phyloP scores from a whole-genome alignment of 192 early-diverging fungal genomes.

The Rhizophagus clarus region DNA sequence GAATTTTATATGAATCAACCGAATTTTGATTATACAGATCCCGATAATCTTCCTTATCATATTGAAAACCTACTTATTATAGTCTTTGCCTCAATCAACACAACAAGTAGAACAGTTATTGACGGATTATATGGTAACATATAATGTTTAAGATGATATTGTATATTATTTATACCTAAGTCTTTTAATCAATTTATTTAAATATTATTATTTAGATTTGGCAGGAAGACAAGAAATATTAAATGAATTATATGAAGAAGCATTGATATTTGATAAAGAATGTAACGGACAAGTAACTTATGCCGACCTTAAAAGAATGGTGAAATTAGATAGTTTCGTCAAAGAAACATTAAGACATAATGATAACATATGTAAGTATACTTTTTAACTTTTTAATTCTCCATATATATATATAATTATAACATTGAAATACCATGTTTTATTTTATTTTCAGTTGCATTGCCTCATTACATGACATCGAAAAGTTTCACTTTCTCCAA shows the following conservation, averaged over 20 bases:
- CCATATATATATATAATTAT: neutral
- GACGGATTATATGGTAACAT: neutral
- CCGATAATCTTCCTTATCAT: neutral
- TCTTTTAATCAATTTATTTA: no score
- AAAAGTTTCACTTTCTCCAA: conserved; percentile 2
- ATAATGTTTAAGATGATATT: neutral
- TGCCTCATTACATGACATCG: neutral
- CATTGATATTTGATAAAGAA: neutral
- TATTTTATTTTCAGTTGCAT: neutral
- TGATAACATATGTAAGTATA: neutral
- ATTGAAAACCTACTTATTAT: neutral
- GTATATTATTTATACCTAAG: no score
- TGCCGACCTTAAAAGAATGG: neutral
- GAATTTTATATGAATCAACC: neutral
- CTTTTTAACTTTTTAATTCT: neutral
- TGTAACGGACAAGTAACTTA: neutral
- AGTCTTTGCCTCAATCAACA: neutral
- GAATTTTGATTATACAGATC: neutral
- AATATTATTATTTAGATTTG: neutral
- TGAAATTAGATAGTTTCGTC: conserved; percentile 11
- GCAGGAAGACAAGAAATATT: conserved; percentile 1
- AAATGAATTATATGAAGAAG: conserved; percentile 9
- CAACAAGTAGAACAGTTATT: neutral
- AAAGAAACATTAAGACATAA: conserved; percentile 2
- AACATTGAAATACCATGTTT: neutral